Evolutionary conservation across 2,329 filamentous ascomycete genomes (phyloP).

Genomic region (Chaetothyriales sp.): DNA sequence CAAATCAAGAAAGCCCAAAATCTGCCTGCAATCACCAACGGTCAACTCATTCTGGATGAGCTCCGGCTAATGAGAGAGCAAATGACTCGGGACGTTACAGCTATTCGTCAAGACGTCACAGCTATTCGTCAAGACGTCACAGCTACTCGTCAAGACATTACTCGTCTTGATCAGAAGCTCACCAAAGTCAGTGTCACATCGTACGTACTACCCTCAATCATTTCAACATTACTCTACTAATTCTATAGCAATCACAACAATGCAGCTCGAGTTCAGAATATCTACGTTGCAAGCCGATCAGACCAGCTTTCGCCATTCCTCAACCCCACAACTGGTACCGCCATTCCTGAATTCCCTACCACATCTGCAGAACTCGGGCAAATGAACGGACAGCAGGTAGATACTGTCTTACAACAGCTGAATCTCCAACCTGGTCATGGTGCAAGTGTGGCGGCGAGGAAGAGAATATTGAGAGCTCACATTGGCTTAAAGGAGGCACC

Average conservation of each 20-base stretch:
- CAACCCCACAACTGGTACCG: neutral
- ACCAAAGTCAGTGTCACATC: neutral
- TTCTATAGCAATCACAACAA: conserved; percentile 8
- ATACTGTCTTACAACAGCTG: conserved; percentile 5
- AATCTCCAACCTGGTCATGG: conserved; percentile 3
- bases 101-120: conserved; percentile 2
- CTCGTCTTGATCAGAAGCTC: neutral
- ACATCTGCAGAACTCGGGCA: conserved; percentile 4
- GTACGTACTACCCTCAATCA: conserved; percentile 4
- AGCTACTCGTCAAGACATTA: conserved; percentile 3
- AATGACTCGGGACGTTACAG: neutral
- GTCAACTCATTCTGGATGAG: no score
- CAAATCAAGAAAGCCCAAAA: no score
- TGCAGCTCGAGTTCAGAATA: conserved; percentile 5
- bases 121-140: neutral
- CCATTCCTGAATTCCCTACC: conserved; percentile 4
- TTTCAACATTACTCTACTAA: conserved; percentile 6
- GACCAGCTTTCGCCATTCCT: conserved; percentile 1
- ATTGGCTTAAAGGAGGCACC: no score
- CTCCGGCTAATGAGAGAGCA: no score
- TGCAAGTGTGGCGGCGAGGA: conserved; percentile 3
- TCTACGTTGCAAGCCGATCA: conserved; percentile 2
- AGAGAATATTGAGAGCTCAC: neutral
- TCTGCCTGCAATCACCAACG: no score
- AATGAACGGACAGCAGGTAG: conserved; percentile 4